Conservation (phyloP, 2,329 filamentous ascomycete genomes). For the Alternaria arborescens region DNA sequence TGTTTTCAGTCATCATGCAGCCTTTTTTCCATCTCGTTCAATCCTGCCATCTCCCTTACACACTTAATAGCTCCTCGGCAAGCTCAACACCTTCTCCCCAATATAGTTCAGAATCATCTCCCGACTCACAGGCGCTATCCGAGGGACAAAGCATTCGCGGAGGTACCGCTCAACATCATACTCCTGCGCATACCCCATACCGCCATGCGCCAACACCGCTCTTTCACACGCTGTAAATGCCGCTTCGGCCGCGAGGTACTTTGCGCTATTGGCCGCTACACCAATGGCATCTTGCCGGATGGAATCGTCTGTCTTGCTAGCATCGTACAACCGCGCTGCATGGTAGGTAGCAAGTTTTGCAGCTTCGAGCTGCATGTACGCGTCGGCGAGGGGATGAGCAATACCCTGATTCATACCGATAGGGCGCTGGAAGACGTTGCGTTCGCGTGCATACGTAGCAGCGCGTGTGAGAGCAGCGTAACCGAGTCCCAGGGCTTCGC, state of each 20-base stretch:
- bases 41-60: not conserved
- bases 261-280: conserved; percentile 65
- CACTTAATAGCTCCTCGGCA: conserved; percentile 71
- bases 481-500: conserved; percentile 80
- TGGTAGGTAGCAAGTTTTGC: conserved; percentile 70
- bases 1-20: not conserved
- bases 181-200: conserved; percentile 71
- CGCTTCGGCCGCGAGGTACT: conserved; percentile 68
- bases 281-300: conserved; percentile 55
- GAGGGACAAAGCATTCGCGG: conserved; percentile 66
- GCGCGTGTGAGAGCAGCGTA: conserved; percentile 67
- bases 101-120: conserved; percentile 83
- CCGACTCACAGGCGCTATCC: conserved; percentile 67
- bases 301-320: conserved; percentile 40
- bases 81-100: conserved; percentile 70
- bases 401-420: conserved; percentile 70
- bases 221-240: conserved; percentile 68
- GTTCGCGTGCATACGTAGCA: conserved; percentile 58
- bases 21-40: too few relatives aligned
- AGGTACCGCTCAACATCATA: conserved; percentile 70
- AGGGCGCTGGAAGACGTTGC: conserved; percentile 63
- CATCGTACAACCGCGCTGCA: conserved; percentile 66
- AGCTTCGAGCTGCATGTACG: conserved; percentile 69
- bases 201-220: conserved; percentile 65
- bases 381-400: conserved; percentile 65